These are phyloP conservation scores for Verbena officinalis DNA, from an alignment of 257 asterid species.

Conservation along the genomic window DNA sequence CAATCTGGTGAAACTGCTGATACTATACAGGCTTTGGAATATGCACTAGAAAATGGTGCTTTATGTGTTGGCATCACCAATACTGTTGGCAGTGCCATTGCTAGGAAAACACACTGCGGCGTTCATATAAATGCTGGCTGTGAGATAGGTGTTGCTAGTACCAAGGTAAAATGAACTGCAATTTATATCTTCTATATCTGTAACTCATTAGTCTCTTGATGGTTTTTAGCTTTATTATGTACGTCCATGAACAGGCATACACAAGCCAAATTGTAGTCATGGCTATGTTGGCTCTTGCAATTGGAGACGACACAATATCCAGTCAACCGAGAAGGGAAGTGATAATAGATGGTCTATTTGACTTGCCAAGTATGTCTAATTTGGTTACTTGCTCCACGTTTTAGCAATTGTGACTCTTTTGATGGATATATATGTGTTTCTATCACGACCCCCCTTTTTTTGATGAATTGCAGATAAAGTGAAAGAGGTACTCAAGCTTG, in stretches of 20 bases:
- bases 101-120: slow-evolving; percentile 73
- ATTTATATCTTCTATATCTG: neutral
- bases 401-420: neutral
- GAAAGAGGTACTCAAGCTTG: slow-evolving; percentile 70
- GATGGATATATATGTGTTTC: slow-evolving; percentile 1
- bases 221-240: slow-evolving; percentile 23
- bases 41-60: slow-evolving; percentile 65
- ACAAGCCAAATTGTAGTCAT: slow-evolving; percentile 77
- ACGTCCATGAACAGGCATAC: slow-evolving; percentile 54
- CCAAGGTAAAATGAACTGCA: slow-evolving; percentile 47
- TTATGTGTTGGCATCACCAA: slow-evolving; percentile 73
- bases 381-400: neutral
- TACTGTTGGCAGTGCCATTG: slow-evolving; percentile 80
- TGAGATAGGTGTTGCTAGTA: slow-evolving; percentile 78
- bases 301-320: slow-evolving; percentile 63
- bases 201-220: neutral
- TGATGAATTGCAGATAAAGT: slow-evolving; percentile 50
- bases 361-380: slow-evolving; percentile 59
- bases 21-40: slow-evolving; percentile 58
- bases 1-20: slow-evolving; percentile 86
- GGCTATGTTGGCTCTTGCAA: slow-evolving; percentile 80
- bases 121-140: slow-evolving; percentile 78
- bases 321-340: slow-evolving; percentile 65
- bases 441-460: neutral
- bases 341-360: slow-evolving; percentile 59